Conservation (phyloP, 108 stramenopile species). For the Bacterosira constricta region DNA sequence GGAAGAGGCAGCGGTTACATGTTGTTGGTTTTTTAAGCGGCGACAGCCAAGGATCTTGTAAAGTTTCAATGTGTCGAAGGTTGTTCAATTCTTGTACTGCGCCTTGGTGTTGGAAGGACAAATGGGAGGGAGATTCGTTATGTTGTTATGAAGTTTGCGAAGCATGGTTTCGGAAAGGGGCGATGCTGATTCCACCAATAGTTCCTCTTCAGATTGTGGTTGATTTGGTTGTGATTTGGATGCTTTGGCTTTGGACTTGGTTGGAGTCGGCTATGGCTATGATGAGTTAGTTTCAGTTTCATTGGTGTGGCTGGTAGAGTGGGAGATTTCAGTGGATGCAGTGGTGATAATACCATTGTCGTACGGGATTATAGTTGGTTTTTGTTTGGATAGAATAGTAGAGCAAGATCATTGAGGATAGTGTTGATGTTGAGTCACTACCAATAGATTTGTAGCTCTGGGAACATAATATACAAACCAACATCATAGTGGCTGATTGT, state of each 20-base stretch:
- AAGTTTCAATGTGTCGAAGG: background rate
- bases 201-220: no score
- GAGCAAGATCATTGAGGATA: background rate
- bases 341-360: background rate
- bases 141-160: background rate
- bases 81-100: background rate
- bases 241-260: no score
- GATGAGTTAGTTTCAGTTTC: no score
- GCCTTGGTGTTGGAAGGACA: background rate
- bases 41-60: constrained; percentile 3
- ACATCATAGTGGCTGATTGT: no score
- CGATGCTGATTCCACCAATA: no score
- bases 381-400: background rate
- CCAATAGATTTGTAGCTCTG: background rate
- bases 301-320: no score
- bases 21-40: background rate
- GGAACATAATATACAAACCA: background rate
- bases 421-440: no score
- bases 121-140: background rate
- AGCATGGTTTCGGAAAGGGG: no score
- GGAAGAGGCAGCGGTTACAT: background rate
- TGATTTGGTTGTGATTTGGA: no score
- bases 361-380: background rate
- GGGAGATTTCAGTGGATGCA: background rate
- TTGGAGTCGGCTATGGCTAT: no score